Conservation (phyloP, 139 green algal species). For the Tetratostichococcus sp. region DNA sequence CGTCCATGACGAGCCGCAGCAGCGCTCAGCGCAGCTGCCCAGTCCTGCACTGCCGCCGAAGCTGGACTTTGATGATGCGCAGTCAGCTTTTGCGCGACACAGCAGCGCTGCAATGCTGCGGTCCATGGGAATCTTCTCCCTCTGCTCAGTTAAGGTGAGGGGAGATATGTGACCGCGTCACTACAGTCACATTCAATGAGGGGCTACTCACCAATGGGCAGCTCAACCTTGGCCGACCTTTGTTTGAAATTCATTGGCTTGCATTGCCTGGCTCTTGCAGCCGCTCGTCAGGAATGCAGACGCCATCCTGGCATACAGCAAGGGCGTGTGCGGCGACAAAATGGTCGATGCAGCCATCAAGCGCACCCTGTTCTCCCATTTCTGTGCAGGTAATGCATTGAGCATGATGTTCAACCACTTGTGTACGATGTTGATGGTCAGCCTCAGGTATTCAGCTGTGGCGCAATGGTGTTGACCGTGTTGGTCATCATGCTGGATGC, state of each 20-base stretch:
- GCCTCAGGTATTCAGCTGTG: too few species aligned
- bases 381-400: constrained; percentile 80
- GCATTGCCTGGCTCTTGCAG: not conserved
- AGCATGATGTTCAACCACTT: too few species aligned
- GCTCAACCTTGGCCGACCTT: too few species aligned
- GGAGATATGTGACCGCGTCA: not conserved
- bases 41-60: not conserved
- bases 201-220: too few species aligned
- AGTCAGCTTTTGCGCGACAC: constrained; percentile 33
- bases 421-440: too few species aligned
- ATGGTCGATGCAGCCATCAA: constrained; percentile 54
- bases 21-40: too few species aligned
- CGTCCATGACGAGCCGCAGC: too few species aligned
- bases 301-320: constrained; percentile 32
- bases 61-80: constrained; percentile 33
- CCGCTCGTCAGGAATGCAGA: constrained; percentile 53
- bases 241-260: too few species aligned
- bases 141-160: constrained; percentile 14
- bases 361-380: constrained; percentile 80
- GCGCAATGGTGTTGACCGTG: too few species aligned
- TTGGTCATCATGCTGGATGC: too few species aligned
- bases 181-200: too few species aligned
- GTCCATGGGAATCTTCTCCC: constrained; percentile 31
- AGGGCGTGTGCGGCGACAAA: constrained; percentile 43
- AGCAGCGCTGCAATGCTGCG: constrained; percentile 38